Percentiles rank a stretch among this genome's conserved stretches.
Conservation (phyloP, 2,329 filamentous ascomycete species). For the Trichoderma atroviride region DNA sequence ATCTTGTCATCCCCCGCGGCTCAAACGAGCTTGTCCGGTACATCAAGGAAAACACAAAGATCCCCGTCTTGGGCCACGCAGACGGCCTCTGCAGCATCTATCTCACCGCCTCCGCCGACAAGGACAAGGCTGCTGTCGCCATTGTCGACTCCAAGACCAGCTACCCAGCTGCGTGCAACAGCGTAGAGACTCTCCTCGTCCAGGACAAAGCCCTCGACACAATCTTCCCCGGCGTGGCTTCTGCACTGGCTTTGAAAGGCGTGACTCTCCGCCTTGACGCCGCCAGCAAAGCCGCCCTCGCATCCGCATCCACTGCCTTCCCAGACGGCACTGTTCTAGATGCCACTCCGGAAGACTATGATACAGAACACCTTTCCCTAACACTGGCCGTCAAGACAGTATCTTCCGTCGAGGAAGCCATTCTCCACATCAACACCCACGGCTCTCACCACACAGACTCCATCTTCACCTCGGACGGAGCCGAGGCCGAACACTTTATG, state of each 20-base stretch:
- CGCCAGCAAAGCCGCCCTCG: slow-evolving; percentile 65
- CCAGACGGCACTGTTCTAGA: slow-evolving; percentile 59
- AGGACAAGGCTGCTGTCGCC: slow-evolving; percentile 70
- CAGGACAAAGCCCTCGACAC: slow-evolving; percentile 69
- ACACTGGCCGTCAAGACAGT: slow-evolving; percentile 84
- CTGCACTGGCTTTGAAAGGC: slow-evolving; percentile 72
- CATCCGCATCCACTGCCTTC: slow-evolving; percentile 47
- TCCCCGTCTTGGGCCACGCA: slow-evolving; percentile 93
- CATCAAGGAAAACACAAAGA: slow-evolving; percentile 88
- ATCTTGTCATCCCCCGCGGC: slow-evolving; percentile 91
- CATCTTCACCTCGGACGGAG: slow-evolving; percentile 73
- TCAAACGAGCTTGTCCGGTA: slow-evolving; percentile 88
- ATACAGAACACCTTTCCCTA: slow-evolving; percentile 87
- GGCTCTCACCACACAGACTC: slow-evolving; percentile 93
- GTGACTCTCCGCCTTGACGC: slow-evolving; percentile 83
- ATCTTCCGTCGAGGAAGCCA: slow-evolving; percentile 66
- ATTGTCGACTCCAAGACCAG: slow-evolving; percentile 90
- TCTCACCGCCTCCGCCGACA: slow-evolving; percentile 76
- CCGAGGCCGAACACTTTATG: slow-evolving; percentile 80
- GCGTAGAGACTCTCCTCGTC: slow-evolving; percentile 87
- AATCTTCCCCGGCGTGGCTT: slow-evolving; percentile 71
- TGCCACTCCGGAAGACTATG: slow-evolving; percentile 71
- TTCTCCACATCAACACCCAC: slow-evolving; percentile 88
- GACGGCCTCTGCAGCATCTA: slow-evolving; percentile 91
- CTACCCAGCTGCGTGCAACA: slow-evolving; percentile 95